A percentile compares a stretch with the other conserved stretches of the same genome.
phyloP scores from a whole-genome alignment of 2,329 filamentous ascomycete genomes.

The Epichloe sp. region DNA sequence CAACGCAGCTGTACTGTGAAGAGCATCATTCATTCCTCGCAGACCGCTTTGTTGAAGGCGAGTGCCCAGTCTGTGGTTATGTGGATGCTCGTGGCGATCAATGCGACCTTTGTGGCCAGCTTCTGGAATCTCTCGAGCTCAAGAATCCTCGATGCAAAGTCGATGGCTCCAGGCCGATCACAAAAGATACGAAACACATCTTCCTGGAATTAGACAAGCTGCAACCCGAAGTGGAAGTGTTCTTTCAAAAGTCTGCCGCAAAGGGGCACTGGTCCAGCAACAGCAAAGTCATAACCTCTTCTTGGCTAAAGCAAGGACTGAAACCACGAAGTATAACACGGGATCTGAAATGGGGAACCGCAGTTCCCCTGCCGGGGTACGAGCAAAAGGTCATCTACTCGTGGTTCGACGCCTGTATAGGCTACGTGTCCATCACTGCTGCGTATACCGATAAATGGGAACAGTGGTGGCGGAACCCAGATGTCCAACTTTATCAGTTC shows the following conservation, averaged over 20 bases:
- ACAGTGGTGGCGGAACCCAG: constrained; percentile 74
- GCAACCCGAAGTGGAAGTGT: constrained; percentile 57
- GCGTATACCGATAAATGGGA: constrained; percentile 72
- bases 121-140: constrained; percentile 53
- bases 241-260: constrained; percentile 53
- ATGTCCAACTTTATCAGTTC: constrained; percentile 76
- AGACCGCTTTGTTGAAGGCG: constrained; percentile 63
- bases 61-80: constrained; percentile 54
- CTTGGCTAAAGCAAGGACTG: constrained; percentile 63
- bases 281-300: constrained; percentile 55
- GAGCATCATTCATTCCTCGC: constrained; percentile 56
- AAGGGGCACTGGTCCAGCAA: constrained; percentile 62
- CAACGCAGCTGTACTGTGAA: constrained; percentile 74
- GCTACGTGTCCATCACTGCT: constrained; percentile 75
- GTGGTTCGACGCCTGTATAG: constrained; percentile 74
- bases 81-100: constrained; percentile 53
- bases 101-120: constrained; percentile 53
- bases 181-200: constrained; percentile 67
- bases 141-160: constrained; percentile 75
- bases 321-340: constrained; percentile 71
- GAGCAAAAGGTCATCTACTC: constrained; percentile 62
- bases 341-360: constrained; percentile 66
- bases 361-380: constrained; percentile 35
- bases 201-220: constrained; percentile 68
- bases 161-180: constrained; percentile 61